phyloP scores from a whole-genome alignment of 2,329 filamentous ascomycete species.

The Colletotrichum tofieldiae region DNA sequence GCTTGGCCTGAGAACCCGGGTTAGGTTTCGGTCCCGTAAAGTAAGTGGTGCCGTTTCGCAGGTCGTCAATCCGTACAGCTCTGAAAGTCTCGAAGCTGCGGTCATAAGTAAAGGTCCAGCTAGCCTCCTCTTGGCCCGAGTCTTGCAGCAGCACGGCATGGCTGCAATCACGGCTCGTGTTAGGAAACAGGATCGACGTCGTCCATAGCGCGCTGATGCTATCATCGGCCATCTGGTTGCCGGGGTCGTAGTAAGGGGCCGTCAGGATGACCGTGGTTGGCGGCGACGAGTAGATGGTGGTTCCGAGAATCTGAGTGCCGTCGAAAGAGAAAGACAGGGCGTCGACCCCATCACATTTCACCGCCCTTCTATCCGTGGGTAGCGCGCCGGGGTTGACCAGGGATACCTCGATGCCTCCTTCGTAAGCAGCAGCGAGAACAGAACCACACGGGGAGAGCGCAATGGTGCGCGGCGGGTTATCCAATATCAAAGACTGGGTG shows the following conservation, averaged over 20 bases:
- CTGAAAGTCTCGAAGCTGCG: conserved; percentile 83
- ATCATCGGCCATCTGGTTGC: conserved; percentile 75
- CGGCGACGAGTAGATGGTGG: conserved; percentile 75
- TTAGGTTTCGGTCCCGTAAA: conserved; percentile 79
- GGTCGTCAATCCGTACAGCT: conserved; percentile 81
- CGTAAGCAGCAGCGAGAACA: conserved; percentile 87
- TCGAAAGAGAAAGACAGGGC: conserved; percentile 82
- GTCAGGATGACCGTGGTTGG: conserved; percentile 84
- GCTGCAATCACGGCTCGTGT: conserved; percentile 84
- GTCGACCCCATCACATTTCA: conserved; percentile 85
- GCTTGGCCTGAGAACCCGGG: conserved; percentile 67
- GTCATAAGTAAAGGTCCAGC: conserved; percentile 86
- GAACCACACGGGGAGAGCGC: conserved; percentile 86
- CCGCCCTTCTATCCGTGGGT: conserved; percentile 78
- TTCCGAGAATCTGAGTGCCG: conserved; percentile 84
- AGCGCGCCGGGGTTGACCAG: conserved; percentile 77
- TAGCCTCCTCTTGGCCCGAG: conserved; percentile 74
- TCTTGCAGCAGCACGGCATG: conserved; percentile 80
- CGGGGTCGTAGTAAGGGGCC: conserved; percentile 84
- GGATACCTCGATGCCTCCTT: conserved; percentile 90
- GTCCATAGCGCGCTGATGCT: conserved; percentile 86
- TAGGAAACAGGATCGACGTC: conserved; percentile 87
- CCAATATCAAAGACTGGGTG: conserved; percentile 82
- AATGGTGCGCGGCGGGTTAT: conserved; percentile 84
- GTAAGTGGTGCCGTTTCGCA: conserved; percentile 83